Evolutionary conservation across 257 asterid species (phyloP), one percentile per base, ranked within the genome.

Genomic region (Nemophila menziesii): DNA sequence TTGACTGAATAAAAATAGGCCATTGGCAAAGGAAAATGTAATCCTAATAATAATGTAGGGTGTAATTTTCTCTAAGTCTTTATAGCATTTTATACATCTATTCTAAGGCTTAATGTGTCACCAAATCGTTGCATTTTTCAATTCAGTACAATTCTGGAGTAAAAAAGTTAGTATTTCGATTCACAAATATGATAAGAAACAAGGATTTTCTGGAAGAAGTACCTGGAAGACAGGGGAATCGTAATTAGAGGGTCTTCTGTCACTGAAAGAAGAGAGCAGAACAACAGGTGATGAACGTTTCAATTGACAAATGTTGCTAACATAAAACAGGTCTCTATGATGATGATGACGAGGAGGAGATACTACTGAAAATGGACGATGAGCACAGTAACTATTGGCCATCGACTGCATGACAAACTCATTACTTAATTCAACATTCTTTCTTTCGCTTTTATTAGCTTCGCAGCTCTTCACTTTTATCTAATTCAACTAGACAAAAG

Each of bases 151-250:
- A n/a, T n/a, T n/a, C n/a, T n/a, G n/a, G n/a, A n/a, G n/a, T n/a
- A n/a, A n/a, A n/a, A n/a, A n/a, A n/a, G n/a, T n/a, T n/a, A n/a
- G n/a, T n/a, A n/a, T n/a, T n/a, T n/a, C n/a, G n/a, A n/a, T n/a
- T n/a, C n/a, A n/a, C n/a, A n/a, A n/a, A n/a, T n/a, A n/a, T n/a
- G n/a, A n/a, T n/a, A n/a, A n/a, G n/a, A n/a, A n/a, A n/a, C n/a
- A n/a, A n/a, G n/a, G n/a, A n/a, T n/a, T n/a, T n/a, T n/a, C n/a
- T n/a, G n/a, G n/a, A n/a, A n/a, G n/a, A 39, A 39, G 20, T 39
- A 80, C 95, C 92, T 85, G 87, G 55, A 75, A 80, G 51, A 73
- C 87, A 42, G 75, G 87, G 51, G 92, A 9, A 19, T 41, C 38
- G 51, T 80, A 75, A 62, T 77, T 72, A 46, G 83, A 65, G 2